Evolutionary conservation across 495 filamentous ascomycete genomes (phyloP).

Genomic region (Durotheca rogersii): DNA sequence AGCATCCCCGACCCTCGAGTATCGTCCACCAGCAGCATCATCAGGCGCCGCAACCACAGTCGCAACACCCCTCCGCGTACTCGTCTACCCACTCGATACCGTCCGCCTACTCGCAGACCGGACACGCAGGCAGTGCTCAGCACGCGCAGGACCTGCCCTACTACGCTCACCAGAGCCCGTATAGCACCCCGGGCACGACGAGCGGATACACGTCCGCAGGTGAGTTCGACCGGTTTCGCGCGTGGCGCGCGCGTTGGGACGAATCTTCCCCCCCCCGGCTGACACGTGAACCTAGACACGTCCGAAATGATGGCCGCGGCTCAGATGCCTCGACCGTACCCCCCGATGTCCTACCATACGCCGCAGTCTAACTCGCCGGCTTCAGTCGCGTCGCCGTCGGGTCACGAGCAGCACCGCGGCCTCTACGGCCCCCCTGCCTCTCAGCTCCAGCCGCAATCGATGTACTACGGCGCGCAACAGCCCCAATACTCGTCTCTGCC

Average conservation of each 20-base stretch:
- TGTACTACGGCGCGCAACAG: slow-evolving; percentile 63
- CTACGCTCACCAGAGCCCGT: slow-evolving; percentile 71
- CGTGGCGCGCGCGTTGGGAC: slow-evolving; percentile 5
- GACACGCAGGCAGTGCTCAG: slow-evolving; percentile 49
- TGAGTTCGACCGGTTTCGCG: slow-evolving; percentile 54
- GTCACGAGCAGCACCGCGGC: slow-evolving; percentile 83
- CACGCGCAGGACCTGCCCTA: slow-evolving; percentile 68
- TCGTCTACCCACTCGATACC: slow-evolving; percentile 53
- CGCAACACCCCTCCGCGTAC: slow-evolving; percentile 59
- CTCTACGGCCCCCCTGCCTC: slow-evolving; percentile 80
- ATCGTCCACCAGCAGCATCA: slow-evolving; percentile 67
- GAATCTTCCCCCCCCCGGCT: too few species aligned
- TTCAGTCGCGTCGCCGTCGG: slow-evolving; percentile 88
- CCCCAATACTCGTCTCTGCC: slow-evolving; percentile 71
- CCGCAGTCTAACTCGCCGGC: slow-evolving; percentile 94
- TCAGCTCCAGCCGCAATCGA: slow-evolving; percentile 72
- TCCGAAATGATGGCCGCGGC: slow-evolving; percentile 93
- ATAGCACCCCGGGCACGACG: slow-evolving; percentile 68
- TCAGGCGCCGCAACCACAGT: slow-evolving; percentile 47
- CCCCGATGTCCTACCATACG: slow-evolving; percentile 88
- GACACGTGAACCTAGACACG: slow-evolving; percentile 58
- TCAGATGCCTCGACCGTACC: slow-evolving; percentile 82
- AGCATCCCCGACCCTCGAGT: slow-evolving; percentile 64
- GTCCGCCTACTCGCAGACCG: slow-evolving; percentile 53
- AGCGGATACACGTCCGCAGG: slow-evolving; percentile 77